Percentiles rank a stretch among this genome's conserved stretches.
Conservation (phyloP, 306 rosid genomes). For the Vicia sativa region DNA sequence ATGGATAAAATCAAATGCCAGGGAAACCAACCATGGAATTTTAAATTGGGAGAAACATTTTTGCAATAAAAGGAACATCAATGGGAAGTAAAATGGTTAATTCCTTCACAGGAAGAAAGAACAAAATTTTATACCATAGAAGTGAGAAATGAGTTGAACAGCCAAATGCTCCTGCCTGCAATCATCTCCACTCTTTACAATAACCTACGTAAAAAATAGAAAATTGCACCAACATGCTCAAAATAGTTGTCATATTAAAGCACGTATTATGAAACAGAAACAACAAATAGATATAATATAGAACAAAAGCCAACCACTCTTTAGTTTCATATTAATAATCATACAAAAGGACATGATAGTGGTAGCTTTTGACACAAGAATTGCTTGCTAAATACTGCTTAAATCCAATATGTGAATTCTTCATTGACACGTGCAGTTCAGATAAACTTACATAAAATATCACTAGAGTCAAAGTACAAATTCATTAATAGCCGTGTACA, state of each 20-base stretch:
- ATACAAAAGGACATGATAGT: constrained; percentile 9
- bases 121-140: constrained; percentile 64
- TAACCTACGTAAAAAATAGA: constrained; percentile 57
- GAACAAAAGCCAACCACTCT: constrained; percentile 28
- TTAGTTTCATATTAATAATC: constrained; percentile 21
- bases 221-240: constrained; percentile 28
- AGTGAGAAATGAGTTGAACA: constrained; percentile 98
- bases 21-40: not conserved
- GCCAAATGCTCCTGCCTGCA: constrained; percentile 99
- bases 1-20: constrained; percentile 1
- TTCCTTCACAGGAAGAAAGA: constrained; percentile 15
- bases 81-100: constrained; percentile 13
- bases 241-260: constrained; percentile 24
- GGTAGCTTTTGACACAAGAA: constrained; percentile 23
- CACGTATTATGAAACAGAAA: constrained; percentile 25
- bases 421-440: not conserved
- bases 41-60: constrained; percentile 10
- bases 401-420: not conserved
- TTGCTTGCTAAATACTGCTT: not conserved
- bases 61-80: constrained; percentile 17
- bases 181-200: constrained; percentile 99
- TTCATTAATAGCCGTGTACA: not conserved
- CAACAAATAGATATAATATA: constrained; percentile 16
- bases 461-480: not conserved
- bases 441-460: not conserved